Base-by-base conservation (phyloP, 2,329 filamentous ascomycete species). In the Diaporthe nobilis region DNA sequence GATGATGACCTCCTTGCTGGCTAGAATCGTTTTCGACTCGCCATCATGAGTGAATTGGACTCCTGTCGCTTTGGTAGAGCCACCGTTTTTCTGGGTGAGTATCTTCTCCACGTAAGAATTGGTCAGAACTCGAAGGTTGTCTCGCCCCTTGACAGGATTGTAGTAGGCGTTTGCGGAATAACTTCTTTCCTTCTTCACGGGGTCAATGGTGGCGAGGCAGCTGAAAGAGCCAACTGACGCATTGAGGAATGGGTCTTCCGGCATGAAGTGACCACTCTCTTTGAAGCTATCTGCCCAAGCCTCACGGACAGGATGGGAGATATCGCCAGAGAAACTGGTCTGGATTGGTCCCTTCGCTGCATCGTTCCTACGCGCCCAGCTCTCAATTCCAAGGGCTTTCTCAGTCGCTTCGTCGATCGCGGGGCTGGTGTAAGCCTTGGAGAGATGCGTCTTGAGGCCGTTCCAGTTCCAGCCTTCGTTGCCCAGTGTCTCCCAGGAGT, bases 1-100 rank as follows among this genome's bases (percentile, higher is more conserved):
- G 3, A 84, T 44, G 57, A 84, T 82, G 2, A 84, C 81, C 72
- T 84, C 82, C 31, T 75, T 72, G 25, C 15, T 55, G 9, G 79
- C 81, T 8, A 25, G 42, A 10, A 79, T 47, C 1, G 63, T 75
- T 7, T 68, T 77, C 31, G 71, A 68, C n/a, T 76, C 68, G 9
- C 79, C 79, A 2, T 79, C 72, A 34, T 79, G 78, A 10, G 74
- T 72, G 61, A 74, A 60, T 42, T 75, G 47, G 22, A 82, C 79
- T 2, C 81, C 81, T 4, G 71, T 79, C 4, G 81, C 81, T 12
- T 31, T 61, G 6, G 42, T 44, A 17, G 61, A 15, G 10, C 7
- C 47, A n/a, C 28, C 17, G 25, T 78, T 63, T 28, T 72, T 53
- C 15, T 55, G 42, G 0, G 80, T 76, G 7, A 75, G 58, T 12